Base-by-base conservation (phyloP, 495 filamentous ascomycete genomes). In the Thozetella sp. region DNA sequence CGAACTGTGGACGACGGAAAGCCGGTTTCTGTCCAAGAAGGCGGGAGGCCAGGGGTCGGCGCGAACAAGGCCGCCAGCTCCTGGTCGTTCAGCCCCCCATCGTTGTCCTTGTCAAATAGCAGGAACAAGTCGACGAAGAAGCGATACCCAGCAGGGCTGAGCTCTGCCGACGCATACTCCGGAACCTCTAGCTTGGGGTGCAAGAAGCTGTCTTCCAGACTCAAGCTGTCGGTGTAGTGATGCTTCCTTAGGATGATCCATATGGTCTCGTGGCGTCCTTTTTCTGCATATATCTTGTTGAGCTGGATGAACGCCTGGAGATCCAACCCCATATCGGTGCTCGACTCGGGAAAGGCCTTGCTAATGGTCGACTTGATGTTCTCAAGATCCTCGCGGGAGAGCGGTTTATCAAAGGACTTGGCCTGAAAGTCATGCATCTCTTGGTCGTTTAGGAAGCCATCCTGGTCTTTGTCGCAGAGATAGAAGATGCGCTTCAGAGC, bases 121-220 rank as follows among this genome's bases (percentile, higher is more conserved):
- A 98, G 80, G 76, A 99, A 99, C 0, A 98, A 82, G 69, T 98
- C 95, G 66, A 98, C 93, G 64, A 99, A 97, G 75, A 98, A 99
- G 22, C 95, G 87, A 69, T 99, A 99, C 3, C 95, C 95, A 23
- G 92, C 87, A 2, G 96, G 96, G 53, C 92, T 97, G 9, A 99
- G 84, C 73, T 99, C 95, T 9, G 95, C 95, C 23, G 93, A 97
- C 0, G 92, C 86, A 65, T 89, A 93, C 22, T 90, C 87, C 0
- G 96, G 94, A 1, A 99, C 91, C 9, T 98, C 96, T 62, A 98
- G 94, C 66, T 90, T 92, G 2, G 95, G 95, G 63, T 92, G 91
- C n/a, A 98, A 80, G 70, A 97, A 97, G 67, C 74, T 89, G 63
- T 97, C 92, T 63, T 94, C 91, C 53, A 99, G 76, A 56, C 90